Base-by-base conservation (phyloP, 2,329 filamentous ascomycete genomes). In the Fusarium veterinarium region DNA sequence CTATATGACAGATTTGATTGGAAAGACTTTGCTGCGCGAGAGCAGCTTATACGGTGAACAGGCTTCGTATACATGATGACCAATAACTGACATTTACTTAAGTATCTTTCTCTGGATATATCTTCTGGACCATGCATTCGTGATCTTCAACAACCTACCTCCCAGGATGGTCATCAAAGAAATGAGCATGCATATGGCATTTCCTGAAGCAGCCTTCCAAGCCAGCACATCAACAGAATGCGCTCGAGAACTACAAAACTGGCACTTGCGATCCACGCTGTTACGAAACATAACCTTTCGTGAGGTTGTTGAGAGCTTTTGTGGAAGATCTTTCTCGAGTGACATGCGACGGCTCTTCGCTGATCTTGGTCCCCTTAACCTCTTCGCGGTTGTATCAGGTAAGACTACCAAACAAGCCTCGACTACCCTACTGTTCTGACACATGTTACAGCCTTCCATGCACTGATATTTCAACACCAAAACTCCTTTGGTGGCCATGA, bases 181-280 rank as follows among this genome's bases (percentile, higher is more conserved):
- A 12, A 61, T 61, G 60, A 42, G 19, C 6, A 63, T 63, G 56
- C 56, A 63, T 0, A 60, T 61, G 17, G 60, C 60, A 5, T 61
- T 45, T 6, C 56, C 42, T 0, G 60, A 61, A 28, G 16, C 56
- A 9, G 56, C 13, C 0, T 63, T 63, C 1, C 60, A 63, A 42
- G 56, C 56, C 1, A 17, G 16, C 7, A 23, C 56, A 2, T 8
- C 56, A 14, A 23, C 10, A 13, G 56, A 61, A 9, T 63, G 60
- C 2, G 33, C 23, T 0, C 42, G 5, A 23, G 23, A 63, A 8
- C 8, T 63, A 35, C 38, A 38, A 0, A 35, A 17, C 5, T 61
- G 56, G 60, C 41, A 49, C 8, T 17, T 31, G 3, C 19, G 42
- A 7, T 30, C 56, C 2, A 5, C 9, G 0, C 1, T 23, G 7